phyloP scores from a whole-genome alignment of 2,329 filamentous ascomycete species.

The Alternaria ethzedia region DNA sequence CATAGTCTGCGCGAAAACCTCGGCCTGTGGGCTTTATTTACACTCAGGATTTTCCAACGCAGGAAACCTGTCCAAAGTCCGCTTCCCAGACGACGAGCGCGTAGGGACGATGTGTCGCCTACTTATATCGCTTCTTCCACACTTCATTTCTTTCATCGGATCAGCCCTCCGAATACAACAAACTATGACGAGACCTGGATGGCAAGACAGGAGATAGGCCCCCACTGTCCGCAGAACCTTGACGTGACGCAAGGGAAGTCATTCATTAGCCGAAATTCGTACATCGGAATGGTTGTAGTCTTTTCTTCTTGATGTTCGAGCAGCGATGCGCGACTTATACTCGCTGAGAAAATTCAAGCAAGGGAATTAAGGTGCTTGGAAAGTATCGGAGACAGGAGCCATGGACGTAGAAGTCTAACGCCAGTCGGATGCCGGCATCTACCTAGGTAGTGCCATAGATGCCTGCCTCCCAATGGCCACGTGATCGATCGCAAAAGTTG shows the following conservation, averaged over 20 bases:
- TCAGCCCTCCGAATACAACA: not conserved
- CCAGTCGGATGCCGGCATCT: not conserved
- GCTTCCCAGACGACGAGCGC: not conserved
- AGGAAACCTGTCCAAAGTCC: not conserved
- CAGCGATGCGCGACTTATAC: not conserved
- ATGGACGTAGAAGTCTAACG: not conserved
- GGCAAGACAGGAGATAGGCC: not conserved
- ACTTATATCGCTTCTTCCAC: not conserved
- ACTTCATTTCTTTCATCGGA: not conserved
- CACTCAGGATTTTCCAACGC: not conserved
- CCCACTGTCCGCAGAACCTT: not conserved
- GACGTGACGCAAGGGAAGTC: not conserved
- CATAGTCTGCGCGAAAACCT: not conserved
- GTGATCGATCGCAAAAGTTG: slow-evolving; percentile 1
- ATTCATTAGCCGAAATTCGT: not conserved
- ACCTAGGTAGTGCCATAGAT: not conserved
- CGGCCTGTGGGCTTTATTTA: not conserved
- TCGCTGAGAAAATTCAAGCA: not conserved
- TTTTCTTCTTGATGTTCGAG: not conserved
- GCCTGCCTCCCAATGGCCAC: not conserved
- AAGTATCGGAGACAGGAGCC: not conserved
- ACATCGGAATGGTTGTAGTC: not conserved
- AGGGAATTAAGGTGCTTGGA: not conserved
- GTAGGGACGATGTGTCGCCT: not conserved
- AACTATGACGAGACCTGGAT: not conserved